Base-by-base conservation (phyloP, 2,329 filamentous ascomycete genomes). In the Bimuria novae-zelandiae region DNA sequence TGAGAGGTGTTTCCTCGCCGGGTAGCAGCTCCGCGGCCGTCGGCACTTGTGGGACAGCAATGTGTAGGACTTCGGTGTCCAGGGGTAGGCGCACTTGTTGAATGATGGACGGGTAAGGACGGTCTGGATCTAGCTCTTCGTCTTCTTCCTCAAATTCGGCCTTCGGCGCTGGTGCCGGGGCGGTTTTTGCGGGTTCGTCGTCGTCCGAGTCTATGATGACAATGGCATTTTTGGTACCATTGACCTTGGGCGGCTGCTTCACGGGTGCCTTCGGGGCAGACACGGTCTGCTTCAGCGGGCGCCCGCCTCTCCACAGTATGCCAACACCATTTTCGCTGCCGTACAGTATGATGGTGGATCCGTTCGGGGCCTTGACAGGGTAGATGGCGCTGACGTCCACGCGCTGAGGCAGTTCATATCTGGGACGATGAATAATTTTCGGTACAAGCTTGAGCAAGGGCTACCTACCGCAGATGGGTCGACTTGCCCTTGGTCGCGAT, bases 231-330 rank as follows among this genome's bases (percentile, higher is more conserved):
- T 58, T 74, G 19, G 63, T 71, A 39, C 75, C 77, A 57, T 79
- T 79, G 59, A 73, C 65, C 52, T 74, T 75, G 36, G 69, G 55
- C 11, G 57, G 61, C 32, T 65, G 64, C 60, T 67, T 68, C 22
- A 68, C 55, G 21, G 68, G 62, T 54, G 65, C 63, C 52, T 65
- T 63, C n/a, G 66, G 60, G 21, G 62, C 48, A 5, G 60, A 51
- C 27, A 62, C 56, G 43, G 52, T 48, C 48, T 64, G 58, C 57
- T 79, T 78, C 50, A 83, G 76, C 1, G 74, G 71, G 25, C 75
- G 77, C 3, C 84, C 84, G 37, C 84, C 84, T 69, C 82, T 77
- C 85, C 85, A 88, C 25, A 85, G 60, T 43, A 87, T 71, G 52
- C 80, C 79, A 19, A 88, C 61, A 4, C 85, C 85, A 36, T 75